Conservation (phyloP, 495 filamentous ascomycete species). For the Neurospora tetraspora region DNA sequence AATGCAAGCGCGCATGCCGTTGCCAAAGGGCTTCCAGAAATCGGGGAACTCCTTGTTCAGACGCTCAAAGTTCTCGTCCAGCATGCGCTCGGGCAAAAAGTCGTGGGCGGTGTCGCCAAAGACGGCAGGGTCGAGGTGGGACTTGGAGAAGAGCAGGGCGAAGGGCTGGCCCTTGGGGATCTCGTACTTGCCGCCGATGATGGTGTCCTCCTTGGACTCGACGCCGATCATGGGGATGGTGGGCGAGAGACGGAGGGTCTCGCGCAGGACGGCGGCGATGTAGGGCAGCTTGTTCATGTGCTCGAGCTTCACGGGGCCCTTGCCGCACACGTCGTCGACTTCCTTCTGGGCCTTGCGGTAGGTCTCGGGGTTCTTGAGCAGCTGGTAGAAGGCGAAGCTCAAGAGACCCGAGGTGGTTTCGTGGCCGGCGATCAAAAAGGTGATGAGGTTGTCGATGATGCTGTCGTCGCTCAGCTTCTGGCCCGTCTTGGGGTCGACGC, state of each 20-base stretch:
- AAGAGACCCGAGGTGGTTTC: constrained; percentile 58
- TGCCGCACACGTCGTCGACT: constrained; percentile 53
- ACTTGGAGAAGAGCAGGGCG: constrained; percentile 45
- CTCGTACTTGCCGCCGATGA: constrained; percentile 59
- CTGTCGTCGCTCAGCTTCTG: constrained; percentile 47
- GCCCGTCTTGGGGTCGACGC: constrained; percentile 57
- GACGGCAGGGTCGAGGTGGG: constrained; percentile 37
- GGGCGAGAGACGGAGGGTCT: constrained; percentile 64
- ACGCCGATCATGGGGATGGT: constrained; percentile 50
- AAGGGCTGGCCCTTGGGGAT: constrained; percentile 45
- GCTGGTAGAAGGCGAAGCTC: constrained; percentile 48
- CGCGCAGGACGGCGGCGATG: constrained; percentile 50
- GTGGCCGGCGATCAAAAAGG: constrained; percentile 64
- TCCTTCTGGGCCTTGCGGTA: constrained; percentile 48
- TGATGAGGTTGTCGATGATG: constrained; percentile 64
- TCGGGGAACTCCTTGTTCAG: constrained; percentile 36
- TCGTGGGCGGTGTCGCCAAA: constrained; percentile 45
- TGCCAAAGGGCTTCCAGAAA: constrained; percentile 54
- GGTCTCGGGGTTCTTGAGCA: constrained; percentile 42
- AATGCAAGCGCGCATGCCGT: constrained; percentile 39
- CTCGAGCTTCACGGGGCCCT: constrained; percentile 50
- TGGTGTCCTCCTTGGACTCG: constrained; percentile 28
- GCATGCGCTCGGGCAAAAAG: constrained; percentile 55
- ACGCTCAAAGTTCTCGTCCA: constrained; percentile 50
- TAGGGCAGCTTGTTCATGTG: constrained; percentile 52